Evolutionary conservation across 805 yeast species (phyloP).

Genomic region (Candida morakotiae): DNA sequence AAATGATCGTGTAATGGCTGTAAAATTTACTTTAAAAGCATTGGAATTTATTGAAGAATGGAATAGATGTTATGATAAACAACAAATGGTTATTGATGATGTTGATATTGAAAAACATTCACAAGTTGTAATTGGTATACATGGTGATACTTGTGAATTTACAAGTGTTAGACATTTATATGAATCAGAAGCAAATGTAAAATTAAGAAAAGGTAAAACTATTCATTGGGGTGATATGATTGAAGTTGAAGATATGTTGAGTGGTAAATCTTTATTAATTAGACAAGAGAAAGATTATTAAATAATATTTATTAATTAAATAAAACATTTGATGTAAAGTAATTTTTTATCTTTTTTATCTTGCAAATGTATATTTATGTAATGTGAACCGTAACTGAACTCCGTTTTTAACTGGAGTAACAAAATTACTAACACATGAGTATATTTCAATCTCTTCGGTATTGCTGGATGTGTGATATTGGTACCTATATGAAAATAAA

Average conservation of each 20-base stretch:
- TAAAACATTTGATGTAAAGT: not conserved
- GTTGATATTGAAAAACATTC: not conserved
- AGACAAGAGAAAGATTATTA: constrained; percentile 3
- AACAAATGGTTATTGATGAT: not conserved
- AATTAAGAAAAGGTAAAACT: constrained; percentile 60
- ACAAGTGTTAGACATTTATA: constrained; percentile 54
- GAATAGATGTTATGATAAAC: constrained; percentile 11
- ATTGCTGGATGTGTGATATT: no score
- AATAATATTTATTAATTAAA: not conserved
- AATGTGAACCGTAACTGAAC: no score
- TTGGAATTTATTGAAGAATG: constrained; percentile 61
- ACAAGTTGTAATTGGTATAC: constrained; percentile 67
- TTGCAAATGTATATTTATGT: no score
- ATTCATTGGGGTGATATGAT: constrained; percentile 67
- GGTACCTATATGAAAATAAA: no score
- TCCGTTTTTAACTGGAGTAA: not conserved
- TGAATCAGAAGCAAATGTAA: constrained; percentile 56
- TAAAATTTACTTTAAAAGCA: constrained; percentile 66
- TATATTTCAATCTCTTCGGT: no score
- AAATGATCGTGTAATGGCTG: constrained; percentile 72
- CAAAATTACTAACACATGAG: no score
- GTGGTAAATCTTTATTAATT: constrained; percentile 57
- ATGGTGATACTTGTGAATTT: constrained; percentile 61
- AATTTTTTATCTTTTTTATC: no score
- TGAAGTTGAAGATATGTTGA: constrained; percentile 61